Evolutionary conservation across 805 yeast species (phyloP), one percentile per base, ranked within the genome.

Genomic region (Ogataea methylovora): DNA sequence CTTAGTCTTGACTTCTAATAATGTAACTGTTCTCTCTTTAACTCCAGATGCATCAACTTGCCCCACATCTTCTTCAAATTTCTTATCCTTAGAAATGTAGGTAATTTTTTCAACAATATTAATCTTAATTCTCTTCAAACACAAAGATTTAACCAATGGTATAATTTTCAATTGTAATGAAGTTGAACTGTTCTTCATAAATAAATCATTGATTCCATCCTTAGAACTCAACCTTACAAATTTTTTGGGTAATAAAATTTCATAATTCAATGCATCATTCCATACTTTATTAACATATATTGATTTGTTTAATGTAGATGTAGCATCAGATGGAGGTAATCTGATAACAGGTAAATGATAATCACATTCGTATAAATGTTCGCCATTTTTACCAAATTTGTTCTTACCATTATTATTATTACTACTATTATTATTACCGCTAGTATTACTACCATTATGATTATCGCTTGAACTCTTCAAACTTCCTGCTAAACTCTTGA

Each of bases 251-350:
- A 84, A 69, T 0, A 86, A 71, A 12, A 84, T 68, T 42, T 81
- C 81, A 54, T 84, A 84, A 36, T 76, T 76, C 24, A 84, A 56
- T 0, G 85, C 54, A 36, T 81, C 79, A 44, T 76, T 75, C 92
- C 92, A 84, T 1, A 76, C 67, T 41, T 84, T 67, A 51, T 79
- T 81, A 24, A 84, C 85, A 52, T 78, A 82, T 13, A 84, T 71
- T 0, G 94, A 86, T 49, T 81, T 84, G 49, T 82, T 80, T 5
- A 75, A 63, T 7, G 73, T 69, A 3, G 76, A 68, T 24, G 71
- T 67, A 2, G 77, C 76, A 50, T 69, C 67, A 5, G 74, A 68
- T 0, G 79, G 79, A 1, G 79, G 79, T 1, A 73, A 58, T 34
- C 79, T 53, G 8, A 71, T 68, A 56, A 69, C 65, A 3, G 78